Evolutionary conservation across 805 yeast species (phyloP).

Genomic region (Candida ficus): DNA sequence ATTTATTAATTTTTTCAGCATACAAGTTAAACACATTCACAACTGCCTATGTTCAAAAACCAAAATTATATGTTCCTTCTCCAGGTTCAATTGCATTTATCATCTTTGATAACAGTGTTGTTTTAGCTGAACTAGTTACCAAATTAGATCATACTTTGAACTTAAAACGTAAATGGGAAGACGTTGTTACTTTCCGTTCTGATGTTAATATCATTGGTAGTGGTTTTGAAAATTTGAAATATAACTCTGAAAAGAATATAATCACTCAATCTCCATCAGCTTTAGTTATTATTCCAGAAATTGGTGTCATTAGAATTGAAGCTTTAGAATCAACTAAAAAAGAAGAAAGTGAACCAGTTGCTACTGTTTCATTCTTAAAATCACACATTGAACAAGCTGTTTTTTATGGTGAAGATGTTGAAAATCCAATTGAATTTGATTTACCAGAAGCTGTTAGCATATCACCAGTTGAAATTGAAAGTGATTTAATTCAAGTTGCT

Average conservation of each 20-base stretch:
- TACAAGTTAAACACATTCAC: conserved; percentile 55
- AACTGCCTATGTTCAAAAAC: conserved; percentile 29
- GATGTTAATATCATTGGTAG: conserved; percentile 52
- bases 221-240: conserved; percentile 43
- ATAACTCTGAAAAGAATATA: conserved; percentile 18
- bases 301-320: conserved; percentile 62
- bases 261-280: conserved; percentile 38
- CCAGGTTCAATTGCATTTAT: conserved; percentile 60
- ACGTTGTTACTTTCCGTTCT: conserved; percentile 53
- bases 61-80: conserved; percentile 50
- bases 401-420: conserved; percentile 42
- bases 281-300: conserved; percentile 42
- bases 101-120: conserved; percentile 52
- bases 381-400: conserved; percentile 84
- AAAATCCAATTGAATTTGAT: conserved; percentile 45
- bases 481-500: conserved; percentile 46
- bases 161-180: conserved; percentile 69
- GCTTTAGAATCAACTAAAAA: conserved; percentile 27
- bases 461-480: conserved; percentile 39
- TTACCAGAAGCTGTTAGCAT: conserved; percentile 40
- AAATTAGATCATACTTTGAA: conserved; percentile 28
- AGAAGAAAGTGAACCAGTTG: conserved; percentile 18
- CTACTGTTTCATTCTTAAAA: conserved; percentile 40
- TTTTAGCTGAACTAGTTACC: conserved; percentile 56
- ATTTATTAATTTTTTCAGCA: conserved; percentile 54